These are phyloP conservation scores for Candida boidinii DNA, from an alignment of 805 yeast genomes.

Conservation along the genomic window DNA sequence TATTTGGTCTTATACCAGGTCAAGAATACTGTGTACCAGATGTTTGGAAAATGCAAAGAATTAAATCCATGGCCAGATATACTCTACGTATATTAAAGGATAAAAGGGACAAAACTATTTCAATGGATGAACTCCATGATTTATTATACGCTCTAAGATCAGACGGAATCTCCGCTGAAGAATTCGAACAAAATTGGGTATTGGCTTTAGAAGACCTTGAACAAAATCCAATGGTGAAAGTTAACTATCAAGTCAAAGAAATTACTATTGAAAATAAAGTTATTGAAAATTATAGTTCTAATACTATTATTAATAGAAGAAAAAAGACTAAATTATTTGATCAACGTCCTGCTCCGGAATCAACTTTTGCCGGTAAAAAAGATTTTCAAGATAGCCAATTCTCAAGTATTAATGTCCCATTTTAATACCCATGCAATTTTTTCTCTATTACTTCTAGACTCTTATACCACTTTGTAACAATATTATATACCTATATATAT, in stretches of 20 bases:
- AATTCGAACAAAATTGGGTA: constrained; percentile 69
- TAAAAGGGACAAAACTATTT: constrained; percentile 51
- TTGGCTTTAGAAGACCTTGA: constrained; percentile 54
- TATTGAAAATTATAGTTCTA: constrained; percentile 15
- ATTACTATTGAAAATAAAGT: constrained; percentile 14
- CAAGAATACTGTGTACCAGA: constrained; percentile 68
- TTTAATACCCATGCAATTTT: no score
- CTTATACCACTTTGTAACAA: no score
- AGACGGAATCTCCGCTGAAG: constrained; percentile 43
- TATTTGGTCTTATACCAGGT: constrained; percentile 51
- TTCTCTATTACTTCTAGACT: no score
- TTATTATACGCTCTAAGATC: constrained; percentile 48
- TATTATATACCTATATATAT: no score
- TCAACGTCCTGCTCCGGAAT: constrained; percentile 41
- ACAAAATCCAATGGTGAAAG: constrained; percentile 36
- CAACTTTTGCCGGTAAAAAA: no score
- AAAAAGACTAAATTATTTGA: constrained; percentile 52
- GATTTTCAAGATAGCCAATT: no score
- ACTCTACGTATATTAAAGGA: constrained; percentile 58
- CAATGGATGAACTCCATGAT: constrained; percentile 64
- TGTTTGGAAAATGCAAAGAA: constrained; percentile 57
- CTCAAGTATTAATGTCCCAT: no score
- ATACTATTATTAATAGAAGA: constrained; percentile 31
- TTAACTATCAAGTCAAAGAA: constrained; percentile 38
- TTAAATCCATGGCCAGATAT: constrained; percentile 56